Base-by-base conservation (phyloP, 1,284 basidiomycete genomes). In the Sporisorium reilianum region DNA sequence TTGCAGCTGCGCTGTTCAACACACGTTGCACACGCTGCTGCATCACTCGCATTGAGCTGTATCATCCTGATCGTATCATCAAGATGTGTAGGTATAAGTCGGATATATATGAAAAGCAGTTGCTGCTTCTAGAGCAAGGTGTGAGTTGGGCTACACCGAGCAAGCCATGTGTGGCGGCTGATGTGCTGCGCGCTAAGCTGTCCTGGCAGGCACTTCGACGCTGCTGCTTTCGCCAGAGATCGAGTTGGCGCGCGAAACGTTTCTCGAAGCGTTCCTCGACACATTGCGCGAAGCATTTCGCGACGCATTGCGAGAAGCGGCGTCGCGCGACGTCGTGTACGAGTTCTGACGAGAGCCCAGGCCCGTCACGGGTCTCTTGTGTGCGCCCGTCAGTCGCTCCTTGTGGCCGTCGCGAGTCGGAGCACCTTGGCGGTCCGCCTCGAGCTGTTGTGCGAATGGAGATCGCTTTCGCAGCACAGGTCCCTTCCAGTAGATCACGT, bases 401-500 rank as follows among this genome's bases (percentile, higher is more conserved):
- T 59, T 55, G 42, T 64, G 64, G 16, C 59, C 63, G 25, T 62
- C 45, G 14, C 49, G 56, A 0, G 25, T 50, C 5, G 57, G 30
- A 4, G 57, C 61, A 9, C 41, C 42, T 48, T 64, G 60, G 20
- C 64, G 60, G 30, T 67, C 58, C 6, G 51, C 36, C 18, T 60
- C 22, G 38, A 68, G 70, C 51, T 73, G 61, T 61, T 67, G 64
- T 5, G 64, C 70, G 25, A 73, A 67, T 3, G 61, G 70, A 16
- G 70, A 73, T 42, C 70, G 64, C 52, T 73, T 73, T 50, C 70
- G 70, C 11, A 73, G 50, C 22, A 56, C 56, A 9, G 70, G 70
- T 42, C 86, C 86, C 36, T 87, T 80, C 71, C 71, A 85, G 71
- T 86, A 86, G 80, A 87, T 86, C 38, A 87, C 73, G 65, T 84